Evolutionary conservation across 2,329 filamentous ascomycete species (phyloP).

Genomic region (Hirsutella minnesotensis): DNA sequence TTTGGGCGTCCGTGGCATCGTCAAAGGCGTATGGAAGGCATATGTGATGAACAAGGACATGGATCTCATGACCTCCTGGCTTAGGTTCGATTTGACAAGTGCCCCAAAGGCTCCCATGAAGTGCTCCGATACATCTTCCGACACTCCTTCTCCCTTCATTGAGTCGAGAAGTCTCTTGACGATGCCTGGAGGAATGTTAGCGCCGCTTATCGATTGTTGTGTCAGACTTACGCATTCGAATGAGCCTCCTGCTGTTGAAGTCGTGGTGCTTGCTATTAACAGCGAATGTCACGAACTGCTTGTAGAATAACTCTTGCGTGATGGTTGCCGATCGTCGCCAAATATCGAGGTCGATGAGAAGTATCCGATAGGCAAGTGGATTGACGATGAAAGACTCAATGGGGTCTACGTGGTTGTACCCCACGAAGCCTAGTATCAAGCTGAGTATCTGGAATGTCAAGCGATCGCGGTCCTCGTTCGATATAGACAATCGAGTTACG

Average conservation of each 20-base stretch:
- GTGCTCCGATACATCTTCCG: conserved; percentile 56
- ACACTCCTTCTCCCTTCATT: conserved; percentile 73
- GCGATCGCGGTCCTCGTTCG: conserved; percentile 40
- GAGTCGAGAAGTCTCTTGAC: conserved; percentile 84
- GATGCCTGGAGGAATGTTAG: conserved; percentile 47
- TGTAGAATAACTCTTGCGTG: conserved; percentile 83
- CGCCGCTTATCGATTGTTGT: conserved; percentile 7
- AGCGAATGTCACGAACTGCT: conserved; percentile 80
- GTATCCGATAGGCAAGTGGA: conserved; percentile 80
- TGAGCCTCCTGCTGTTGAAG: conserved; percentile 79
- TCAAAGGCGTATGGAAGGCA: conserved; percentile 55
- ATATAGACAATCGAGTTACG: conserved; percentile 30
- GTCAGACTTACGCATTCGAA: conserved; percentile 68
- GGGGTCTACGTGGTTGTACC: conserved; percentile 69
- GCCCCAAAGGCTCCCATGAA: conserved; percentile 72
- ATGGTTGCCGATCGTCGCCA: conserved; percentile 71
- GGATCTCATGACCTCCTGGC: conserved; percentile 73
- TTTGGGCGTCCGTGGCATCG: conserved; percentile 39
- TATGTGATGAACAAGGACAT: conserved; percentile 90
- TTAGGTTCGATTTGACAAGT: conserved; percentile 69
- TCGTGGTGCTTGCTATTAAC: conserved; percentile 83
- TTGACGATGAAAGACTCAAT: conserved; percentile 91
- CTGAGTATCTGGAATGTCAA: conserved; percentile 56
- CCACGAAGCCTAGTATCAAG: conserved; percentile 74
- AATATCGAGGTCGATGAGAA: conserved; percentile 85